Percentiles rank a stretch among this genome's conserved stretches.
Conservation (phyloP, 2,329 filamentous ascomycete genomes). For the Pestalotiopsis sp. region DNA sequence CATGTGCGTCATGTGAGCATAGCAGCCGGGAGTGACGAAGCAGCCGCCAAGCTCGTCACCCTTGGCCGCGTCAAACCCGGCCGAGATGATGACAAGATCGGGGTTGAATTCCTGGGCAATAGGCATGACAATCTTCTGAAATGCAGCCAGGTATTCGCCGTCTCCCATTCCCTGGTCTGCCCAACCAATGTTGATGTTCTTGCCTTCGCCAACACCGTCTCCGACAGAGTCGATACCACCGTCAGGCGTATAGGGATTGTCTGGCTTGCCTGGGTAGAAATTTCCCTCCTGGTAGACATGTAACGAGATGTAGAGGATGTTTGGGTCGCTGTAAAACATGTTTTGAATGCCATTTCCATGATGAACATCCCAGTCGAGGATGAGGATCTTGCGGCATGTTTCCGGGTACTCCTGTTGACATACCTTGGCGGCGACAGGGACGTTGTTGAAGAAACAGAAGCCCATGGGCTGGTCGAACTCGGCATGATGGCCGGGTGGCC, state of each 20-base stretch:
- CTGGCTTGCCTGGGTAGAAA: constrained; percentile 79
- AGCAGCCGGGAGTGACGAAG: constrained; percentile 87
- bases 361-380: constrained; percentile 87
- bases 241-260: constrained; percentile 59
- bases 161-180: constrained; percentile 83
- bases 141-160: constrained; percentile 94
- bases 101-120: constrained; percentile 92
- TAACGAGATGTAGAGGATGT: constrained; percentile 92
- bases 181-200: constrained; percentile 70
- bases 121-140: constrained; percentile 95
- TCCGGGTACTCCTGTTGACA: constrained; percentile 83
- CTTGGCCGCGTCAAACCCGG: constrained; percentile 93
- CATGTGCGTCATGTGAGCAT: constrained; percentile 99
- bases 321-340: constrained; percentile 92
- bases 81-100: constrained; percentile 92
- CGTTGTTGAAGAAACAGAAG: constrained; percentile 98
- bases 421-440: constrained; percentile 86
- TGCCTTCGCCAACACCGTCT: constrained; percentile 55
- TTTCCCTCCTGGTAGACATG: constrained; percentile 83
- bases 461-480: constrained; percentile 86
- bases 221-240: constrained; percentile 65
- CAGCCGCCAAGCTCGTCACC: constrained; percentile 93
- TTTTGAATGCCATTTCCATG: constrained; percentile 94
- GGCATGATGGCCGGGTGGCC: constrained; percentile 93
- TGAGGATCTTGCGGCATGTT: constrained; percentile 82